phyloP scores from a whole-genome alignment of 495 filamentous ascomycete genomes.

The Penicillium mononematosum region DNA sequence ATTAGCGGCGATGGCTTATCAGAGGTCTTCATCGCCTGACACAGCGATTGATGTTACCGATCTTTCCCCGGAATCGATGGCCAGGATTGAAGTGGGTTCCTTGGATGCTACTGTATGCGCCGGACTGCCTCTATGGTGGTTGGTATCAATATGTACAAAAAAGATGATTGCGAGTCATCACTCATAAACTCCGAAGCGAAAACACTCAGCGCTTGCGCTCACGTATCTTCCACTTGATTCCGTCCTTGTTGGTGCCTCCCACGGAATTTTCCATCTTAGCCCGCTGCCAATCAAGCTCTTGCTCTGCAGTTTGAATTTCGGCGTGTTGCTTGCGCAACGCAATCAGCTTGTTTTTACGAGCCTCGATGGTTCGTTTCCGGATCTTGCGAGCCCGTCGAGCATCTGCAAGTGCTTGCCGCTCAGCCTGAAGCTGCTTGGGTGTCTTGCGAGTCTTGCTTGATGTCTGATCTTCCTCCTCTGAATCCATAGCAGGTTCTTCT shows the following conservation, averaged over 20 bases:
- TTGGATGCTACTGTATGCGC: constrained; percentile 9
- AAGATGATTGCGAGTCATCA: constrained; percentile 26
- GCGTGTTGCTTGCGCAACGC: constrained; percentile 66
- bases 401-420: constrained; percentile 42
- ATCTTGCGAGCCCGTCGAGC: constrained; percentile 46
- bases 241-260: constrained; percentile 75
- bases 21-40: not conserved
- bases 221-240: constrained; percentile 77
- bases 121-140: constrained; percentile 13
- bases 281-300: constrained; percentile 72
- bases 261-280: constrained; percentile 79
- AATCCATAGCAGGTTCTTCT: constrained; percentile 27
- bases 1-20: not conserved
- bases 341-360: constrained; percentile 55
- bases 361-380: constrained; percentile 50
- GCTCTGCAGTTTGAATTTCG: constrained; percentile 69
- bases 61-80: not conserved
- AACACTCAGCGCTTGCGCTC: constrained; percentile 70
- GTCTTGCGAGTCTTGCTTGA: constrained; percentile 31
- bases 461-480: constrained; percentile 32
- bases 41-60: not conserved
- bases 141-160: constrained; percentile 18
- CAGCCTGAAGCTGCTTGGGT: constrained; percentile 41
- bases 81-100: constrained; percentile 1
- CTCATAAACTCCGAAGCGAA: constrained; percentile 23